Evolutionary conservation across 352 stramenopile species (phyloP), one percentile per base, ranked within the genome.

Genomic region (Globisporangium irregulare): DNA sequence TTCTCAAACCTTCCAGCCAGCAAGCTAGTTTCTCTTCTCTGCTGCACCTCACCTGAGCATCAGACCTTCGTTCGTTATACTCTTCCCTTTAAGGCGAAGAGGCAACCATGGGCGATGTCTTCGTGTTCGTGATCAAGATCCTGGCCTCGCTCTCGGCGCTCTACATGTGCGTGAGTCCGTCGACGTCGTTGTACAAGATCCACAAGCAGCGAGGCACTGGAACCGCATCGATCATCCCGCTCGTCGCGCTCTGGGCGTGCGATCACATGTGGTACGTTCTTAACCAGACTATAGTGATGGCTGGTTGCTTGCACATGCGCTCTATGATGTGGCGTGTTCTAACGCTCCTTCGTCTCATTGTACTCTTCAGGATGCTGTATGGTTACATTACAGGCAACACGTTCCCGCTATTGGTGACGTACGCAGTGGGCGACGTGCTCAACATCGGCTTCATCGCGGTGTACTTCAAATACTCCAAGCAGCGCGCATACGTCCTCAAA

Each of bases 161-260:
- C 24, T 91, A 85, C 80, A 93, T 93, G 86, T 88, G 80, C 43
- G 64, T 86, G 20, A 91, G 86, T 64, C 86, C 86, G 27, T 76
- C 73, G 24, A 77, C 74, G 4, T 53, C 74, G 2, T 71, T 93
- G 27, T 78, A 81, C 51, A 73, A 70, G 22, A 88, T 92, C 58
- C 77, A 89, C 68, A 84, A 79, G 65, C 61, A 74, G n/a, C 72
- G 67, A 29, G 56, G 74, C 36, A 85, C 82, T 1, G 81, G 79
- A 8, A 68, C 64, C 50, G 66, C 67, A 7, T 82, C 83, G 14
- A 62, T 91, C 32, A 67, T 89, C 24, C 83, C 85, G 22, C 81
- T 91, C 25, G 81, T 82, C 12, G 80, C 83, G 50, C 79, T 93
- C 32, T 93, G 82, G 81, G 71, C 72, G 43, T 87, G 80, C 72